Base-by-base conservation (phyloP, 2,329 filamentous ascomycete genomes). In the Colletotrichum eleusines region DNA sequence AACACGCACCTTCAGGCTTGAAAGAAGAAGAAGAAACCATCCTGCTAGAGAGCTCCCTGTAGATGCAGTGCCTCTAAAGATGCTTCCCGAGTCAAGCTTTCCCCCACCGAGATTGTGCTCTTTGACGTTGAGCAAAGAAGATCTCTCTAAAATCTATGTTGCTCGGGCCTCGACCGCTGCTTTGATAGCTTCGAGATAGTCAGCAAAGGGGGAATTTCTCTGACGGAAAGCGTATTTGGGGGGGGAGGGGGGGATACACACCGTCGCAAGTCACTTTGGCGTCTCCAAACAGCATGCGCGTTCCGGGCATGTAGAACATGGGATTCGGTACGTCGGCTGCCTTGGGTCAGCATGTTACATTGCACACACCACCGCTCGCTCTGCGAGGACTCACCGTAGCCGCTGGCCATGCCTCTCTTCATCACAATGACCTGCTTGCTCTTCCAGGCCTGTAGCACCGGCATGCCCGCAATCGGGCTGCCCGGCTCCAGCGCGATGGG, bases 221-320 rank as follows among this genome's bases (percentile, higher is more conserved):
- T 7, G 20, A 4, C 9, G 2, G 14, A 16, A 33, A 16, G 20
- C 1, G 8, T 42, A 2, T n/a, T n/a, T n/a, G n/a, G n/a, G n/a
- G n/a, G n/a, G n/a, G n/a, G n/a, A n/a, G 33, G 0, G 6, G 14
- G 14, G 2, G 20, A 28, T 14, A 80, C 88, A 79, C 77, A 92
- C 90, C 92, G 84, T 96, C 93, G 77, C 93, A 95, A 70, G 91
- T 92, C 71, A 89, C 87, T 83, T 94, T 95, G 26, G 94, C 94
- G 82, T 97, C 94, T 33, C 94, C 94, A 81, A 97, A 97, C 69
- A 97, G 80, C 94, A 97, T 97, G 83, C 92, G 93, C 2, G 94
- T 94, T 62, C 92, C 92, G 4, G 92, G 91, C 92, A 95, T 95
- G 81, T 91, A 96, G 81, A 97, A 96, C 93, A 97, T 95, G 1